These are phyloP conservation scores for Pedinophyceae sp. DNA, from an alignment of 139 green algal species.

Conservation along the genomic window DNA sequence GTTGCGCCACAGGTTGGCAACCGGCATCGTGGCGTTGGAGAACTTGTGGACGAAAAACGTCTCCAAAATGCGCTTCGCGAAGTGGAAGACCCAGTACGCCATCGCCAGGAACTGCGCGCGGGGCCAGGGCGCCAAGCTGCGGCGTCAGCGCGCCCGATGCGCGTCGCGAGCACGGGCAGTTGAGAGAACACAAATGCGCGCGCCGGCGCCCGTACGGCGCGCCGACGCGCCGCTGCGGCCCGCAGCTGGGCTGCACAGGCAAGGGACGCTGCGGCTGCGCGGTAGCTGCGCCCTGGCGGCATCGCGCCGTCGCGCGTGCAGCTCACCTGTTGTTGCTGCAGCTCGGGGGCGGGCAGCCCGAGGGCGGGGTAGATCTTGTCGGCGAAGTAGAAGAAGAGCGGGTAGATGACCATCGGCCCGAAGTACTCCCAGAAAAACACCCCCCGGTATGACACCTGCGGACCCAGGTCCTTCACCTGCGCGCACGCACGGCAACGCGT, in stretches of 20 bases:
- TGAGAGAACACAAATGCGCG: too few species aligned
- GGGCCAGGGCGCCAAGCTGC: background rate
- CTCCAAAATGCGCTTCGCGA: conserved; percentile 87
- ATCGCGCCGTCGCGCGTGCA: background rate
- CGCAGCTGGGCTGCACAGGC: too few species aligned
- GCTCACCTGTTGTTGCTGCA: too few species aligned
- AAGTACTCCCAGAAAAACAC: conserved; percentile 99
- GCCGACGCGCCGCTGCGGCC: too few species aligned
- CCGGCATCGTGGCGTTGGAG: conserved; percentile 87
- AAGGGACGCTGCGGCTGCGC: too few species aligned
- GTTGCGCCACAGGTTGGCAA: conserved; percentile 91
- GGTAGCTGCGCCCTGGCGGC: too few species aligned
- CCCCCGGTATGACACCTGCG: conserved; percentile 71
- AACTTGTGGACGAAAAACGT: conserved; percentile 91
- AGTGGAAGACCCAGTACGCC: conserved; percentile 86
- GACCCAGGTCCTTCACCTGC: conserved; percentile 95
- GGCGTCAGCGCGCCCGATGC: background rate
- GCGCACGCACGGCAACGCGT: too few species aligned
- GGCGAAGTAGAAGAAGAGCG: conserved; percentile 66
- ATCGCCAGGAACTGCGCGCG: conserved; percentile 62
- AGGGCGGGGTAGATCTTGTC: conserved; percentile 12
- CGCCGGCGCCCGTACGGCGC: too few species aligned
- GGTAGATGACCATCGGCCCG: conserved; percentile 81
- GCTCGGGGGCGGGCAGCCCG: too few species aligned
- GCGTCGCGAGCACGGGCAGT: too few species aligned